Base-by-base conservation (phyloP, 352 stramenopile species). In the Aphanomyces stellatus region DNA sequence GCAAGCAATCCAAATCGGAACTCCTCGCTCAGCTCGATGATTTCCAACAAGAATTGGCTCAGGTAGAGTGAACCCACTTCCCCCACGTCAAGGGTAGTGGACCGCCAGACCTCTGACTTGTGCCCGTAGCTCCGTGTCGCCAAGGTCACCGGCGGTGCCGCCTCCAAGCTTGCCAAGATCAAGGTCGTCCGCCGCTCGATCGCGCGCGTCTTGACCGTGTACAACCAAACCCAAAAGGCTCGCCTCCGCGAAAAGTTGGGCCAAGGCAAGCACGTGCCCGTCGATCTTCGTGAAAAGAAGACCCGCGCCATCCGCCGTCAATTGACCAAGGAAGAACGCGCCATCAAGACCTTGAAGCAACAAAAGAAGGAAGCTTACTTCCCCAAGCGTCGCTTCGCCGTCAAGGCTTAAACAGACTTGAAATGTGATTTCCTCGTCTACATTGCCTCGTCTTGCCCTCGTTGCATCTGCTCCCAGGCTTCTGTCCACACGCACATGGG, bases 131-230 rank as follows among this genome's bases (percentile, higher is more conserved):
- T 99, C 70, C 93, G 97, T 74, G 97, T 99, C 60, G 95, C 96
- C 73, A 98, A 99, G 90, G 96, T 99, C 49, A 99, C 98, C 51
- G 96, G 97, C 69, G 97, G 97, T 62, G 96, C 97, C 34, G 96
- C 96, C 62, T 98, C 95, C 53, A 99, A 99, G 91, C 95, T 99
- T 69, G 92, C 95, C 77, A 99, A 99, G 88, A 99, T 99, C 84
- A 96, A 97, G 75, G 81, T 93, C 42, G 97, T 99, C 25, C 97
- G 98, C 85, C 99, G 99, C 81, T 96, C 90, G 67, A 99, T 99
- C 76, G 98, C 98, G 43, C 96, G 98, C 72, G 91, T 99, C 43
- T 85, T 99, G 67, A 99, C 98, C 65, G 96, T 99, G 51, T 98
- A 99, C 95, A 99, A 99, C 88, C 96, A 99, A 86, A 98, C 93